phyloP scores from a whole-genome alignment of 2,329 filamentous ascomycete genomes.

The Hawksworthiomyces lignivorus region DNA sequence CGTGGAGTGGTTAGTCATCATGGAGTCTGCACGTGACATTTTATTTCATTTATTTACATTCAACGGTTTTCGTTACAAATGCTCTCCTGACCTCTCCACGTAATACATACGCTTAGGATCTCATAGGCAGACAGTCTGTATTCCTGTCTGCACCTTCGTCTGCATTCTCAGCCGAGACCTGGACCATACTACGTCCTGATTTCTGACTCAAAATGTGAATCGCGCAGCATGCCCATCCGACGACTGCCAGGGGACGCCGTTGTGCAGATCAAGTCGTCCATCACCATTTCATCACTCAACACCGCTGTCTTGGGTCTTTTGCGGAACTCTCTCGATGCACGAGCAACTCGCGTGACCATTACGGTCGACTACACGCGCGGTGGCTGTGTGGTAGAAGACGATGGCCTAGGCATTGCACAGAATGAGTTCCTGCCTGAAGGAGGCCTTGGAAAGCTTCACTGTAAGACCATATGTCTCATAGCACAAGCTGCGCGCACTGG shows the following conservation, averaged over 20 bases:
- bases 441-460: slow-evolving; percentile 64
- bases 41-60: too few relatives aligned
- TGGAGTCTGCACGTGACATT: too few relatives aligned
- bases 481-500: too few relatives aligned
- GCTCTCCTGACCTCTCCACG: too few relatives aligned
- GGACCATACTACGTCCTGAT: too few relatives aligned
- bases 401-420: slow-evolving; percentile 70
- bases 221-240: slow-evolving; percentile 51
- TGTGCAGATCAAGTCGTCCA: slow-evolving; percentile 78
- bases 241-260: slow-evolving; percentile 63
- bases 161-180: too few relatives aligned
- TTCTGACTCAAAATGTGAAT: neutral
- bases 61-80: too few relatives aligned
- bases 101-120: too few relatives aligned
- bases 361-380: slow-evolving; percentile 68
- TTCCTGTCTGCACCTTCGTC: too few relatives aligned
- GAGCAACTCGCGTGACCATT: slow-evolving; percentile 59
- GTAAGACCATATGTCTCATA: too few relatives aligned
- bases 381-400: slow-evolving; percentile 72
- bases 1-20: too few relatives aligned
- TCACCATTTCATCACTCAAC: slow-evolving; percentile 67
- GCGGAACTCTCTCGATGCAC: slow-evolving; percentile 79
- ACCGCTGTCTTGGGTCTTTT: slow-evolving; percentile 64
- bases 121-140: too few relatives aligned
- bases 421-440: slow-evolving; percentile 64